Evolutionary conservation across 345 rosid species (phyloP), one percentile per base, ranked within the genome.

Genomic region (Pistacia atlantica): DNA sequence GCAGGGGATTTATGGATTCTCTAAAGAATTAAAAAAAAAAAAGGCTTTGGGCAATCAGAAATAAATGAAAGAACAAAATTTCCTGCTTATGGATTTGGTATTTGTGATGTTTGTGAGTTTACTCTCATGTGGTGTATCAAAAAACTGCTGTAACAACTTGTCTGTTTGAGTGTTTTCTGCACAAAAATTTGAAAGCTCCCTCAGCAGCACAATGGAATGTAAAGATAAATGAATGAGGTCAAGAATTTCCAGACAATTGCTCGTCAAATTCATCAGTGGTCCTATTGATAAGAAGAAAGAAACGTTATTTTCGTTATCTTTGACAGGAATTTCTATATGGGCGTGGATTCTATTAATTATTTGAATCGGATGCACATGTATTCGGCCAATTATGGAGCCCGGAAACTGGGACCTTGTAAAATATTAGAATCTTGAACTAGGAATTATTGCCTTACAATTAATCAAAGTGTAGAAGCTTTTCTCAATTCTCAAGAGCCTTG

Each of bases 401-500:
- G 1, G 46, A 42, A 42, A 8, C 9, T 0, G 46, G 8, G 8
- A 42, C 46, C 46, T 38, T 25, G 25, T 25, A 25, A 38, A n/a
- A 33, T 11, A 63, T 49, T 31, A 33, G 51, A 58, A 31, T 6
- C 61, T 49, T 33, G 20, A 11, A 14, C 12, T 0, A 12, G 8
- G n/a, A n/a, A 17, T 52, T 35, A 7, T 13, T 35, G 49, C 20
- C 61, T 10, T 18, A 4, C 20, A 17, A 51, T 37, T 0, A 6
- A 28, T 10, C 20, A 11, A 3, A 56, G 20, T 52, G 38, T 28
- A 12, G 2, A 42, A 18, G 70, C 33, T 65, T 63, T 62, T 16
- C 67, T 64, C 48, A 64, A 18, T 73, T 49, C 0, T 61, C 20
- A 11, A 17, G 59, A 51, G 52, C 76, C 69, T 62, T 49, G 59